phyloP scores from a whole-genome alignment of 768 basidiomycete species.

The Cystobasidium tubakii region DNA sequence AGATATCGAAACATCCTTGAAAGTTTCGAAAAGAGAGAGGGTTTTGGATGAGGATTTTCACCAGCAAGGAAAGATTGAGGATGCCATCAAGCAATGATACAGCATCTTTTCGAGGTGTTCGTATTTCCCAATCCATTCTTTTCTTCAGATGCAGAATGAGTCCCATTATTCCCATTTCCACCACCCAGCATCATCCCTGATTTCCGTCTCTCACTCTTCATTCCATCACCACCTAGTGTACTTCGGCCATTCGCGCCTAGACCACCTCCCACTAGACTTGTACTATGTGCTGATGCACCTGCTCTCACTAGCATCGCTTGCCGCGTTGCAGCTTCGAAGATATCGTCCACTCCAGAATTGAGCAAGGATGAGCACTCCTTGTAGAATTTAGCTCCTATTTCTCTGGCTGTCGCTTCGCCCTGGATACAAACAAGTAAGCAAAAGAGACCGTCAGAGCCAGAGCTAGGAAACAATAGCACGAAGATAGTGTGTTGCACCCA shows the following conservation, averaged over 20 bases:
- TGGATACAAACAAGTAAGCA: constrained; percentile 62
- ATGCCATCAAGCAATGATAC: neutral
- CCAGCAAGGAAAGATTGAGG: too few relatives aligned
- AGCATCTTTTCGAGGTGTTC: neutral
- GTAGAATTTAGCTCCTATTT: constrained; percentile 86
- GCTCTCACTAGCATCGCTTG: constrained; percentile 87
- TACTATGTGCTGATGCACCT: neutral
- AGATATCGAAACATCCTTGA: too few relatives aligned
- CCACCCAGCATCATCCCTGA: neutral
- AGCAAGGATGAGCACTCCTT: constrained; percentile 64
- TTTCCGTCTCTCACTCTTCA: neutral
- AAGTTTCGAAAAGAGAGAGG: too few relatives aligned
- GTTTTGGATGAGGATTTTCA: too few relatives aligned
- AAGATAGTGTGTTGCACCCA: too few relatives aligned
- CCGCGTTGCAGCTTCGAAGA: constrained; percentile 93
- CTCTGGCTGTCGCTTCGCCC: constrained; percentile 72
- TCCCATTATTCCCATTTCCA: too few relatives aligned
- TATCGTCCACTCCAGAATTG: constrained; percentile 74
- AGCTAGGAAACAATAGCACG: neutral
- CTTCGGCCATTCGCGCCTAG: neutral
- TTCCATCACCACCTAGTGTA: neutral
- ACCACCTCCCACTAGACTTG: neutral
- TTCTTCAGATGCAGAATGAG: neutral
- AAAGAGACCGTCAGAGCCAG: constrained; percentile 49
- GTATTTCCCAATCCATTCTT: neutral